Evolutionary conservation across 1,284 basidiomycete species (phyloP), one percentile per base, ranked within the genome.

Genomic region (Tylopilus sp.): DNA sequence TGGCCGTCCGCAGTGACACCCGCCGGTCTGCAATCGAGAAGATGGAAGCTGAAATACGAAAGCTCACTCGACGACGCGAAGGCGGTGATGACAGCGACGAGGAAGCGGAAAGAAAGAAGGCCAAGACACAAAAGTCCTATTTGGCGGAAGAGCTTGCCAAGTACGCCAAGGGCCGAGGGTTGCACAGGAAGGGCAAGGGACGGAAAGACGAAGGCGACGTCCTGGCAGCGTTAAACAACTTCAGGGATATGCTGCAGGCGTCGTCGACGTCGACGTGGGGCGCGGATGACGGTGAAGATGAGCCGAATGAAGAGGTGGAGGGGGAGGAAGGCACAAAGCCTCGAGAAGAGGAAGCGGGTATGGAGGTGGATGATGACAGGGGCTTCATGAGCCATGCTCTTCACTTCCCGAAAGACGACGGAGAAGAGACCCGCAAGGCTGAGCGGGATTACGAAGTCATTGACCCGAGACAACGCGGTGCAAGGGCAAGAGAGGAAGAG

Each of bases 371-470:
- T 73, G 85, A 91, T 66, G 95, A 96, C 76, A 83, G 85, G 12
- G 94, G 88, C 12, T 96, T 96, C 83, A 85, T 96, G 80, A 84
- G 81, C 13, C 95, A 97, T 76, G 80, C 86, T 26, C 81, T 97
- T 64, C 87, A 87, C 69, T 95, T 96, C 79, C 87, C 91, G 24
- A 94, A 95, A 77, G 93, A 91, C 64, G 89, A 92, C 68, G 83
- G 84, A 41, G 91, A 94, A 72, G 91, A 96, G 79, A 88, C 86
- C 22, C 79, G 83, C 64, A 91, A 96, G 76, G 95, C 95, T 0
- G 94, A 96, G 78, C 84, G 94, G 57, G 95, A 97, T 70, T 97
- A 96, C 73, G 93, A 95, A 77, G 95, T 97, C 57, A 95, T 95
- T 72, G 93, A 95, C 75, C 93, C 93, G 0, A 80, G 93, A 67